Evolutionary conservation across 345 rosid genomes (phyloP).

Genomic region (Odontarrhena argentea): DNA sequence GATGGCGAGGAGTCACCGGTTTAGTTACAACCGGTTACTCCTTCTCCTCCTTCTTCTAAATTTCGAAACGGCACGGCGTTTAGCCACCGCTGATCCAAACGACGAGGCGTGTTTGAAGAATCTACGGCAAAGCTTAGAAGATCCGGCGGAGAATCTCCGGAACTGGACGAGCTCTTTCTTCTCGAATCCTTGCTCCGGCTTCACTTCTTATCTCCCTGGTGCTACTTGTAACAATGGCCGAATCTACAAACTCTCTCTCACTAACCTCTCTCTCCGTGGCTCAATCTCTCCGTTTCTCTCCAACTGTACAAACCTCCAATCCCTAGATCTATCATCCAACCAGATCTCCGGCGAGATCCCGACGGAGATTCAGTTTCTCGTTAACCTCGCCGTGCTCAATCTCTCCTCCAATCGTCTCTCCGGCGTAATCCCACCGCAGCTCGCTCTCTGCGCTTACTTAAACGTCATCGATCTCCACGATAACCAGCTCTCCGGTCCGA

Average conservation of each 20-base stretch:
- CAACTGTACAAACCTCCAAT: conserved; percentile 87
- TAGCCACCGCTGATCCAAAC: conserved; percentile 61
- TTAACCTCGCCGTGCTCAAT: conserved; percentile 87
- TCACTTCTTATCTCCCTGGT: conserved; percentile 78
- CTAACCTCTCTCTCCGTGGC: conserved; percentile 74
- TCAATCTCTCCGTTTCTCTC: conserved; percentile 75
- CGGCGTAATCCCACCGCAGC: conserved; percentile 76
- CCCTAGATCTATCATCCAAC: conserved; percentile 91
- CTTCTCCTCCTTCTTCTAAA: conserved; percentile 38
- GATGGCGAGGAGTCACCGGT: conserved; percentile 45
- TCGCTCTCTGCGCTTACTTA: conserved; percentile 77
- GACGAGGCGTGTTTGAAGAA: conserved; percentile 73
- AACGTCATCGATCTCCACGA: conserved; percentile 89
- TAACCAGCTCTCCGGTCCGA: conserved; percentile 69
- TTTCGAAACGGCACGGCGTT: conserved; percentile 38
- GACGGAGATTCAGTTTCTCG: conserved; percentile 62
- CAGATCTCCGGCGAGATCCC: conserved; percentile 76
- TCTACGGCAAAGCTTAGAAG: conserved; percentile 56
- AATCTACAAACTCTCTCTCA: conserved; percentile 87
- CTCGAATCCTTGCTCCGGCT: conserved; percentile 74
- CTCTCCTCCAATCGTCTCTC: conserved; percentile 81
- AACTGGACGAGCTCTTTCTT: conserved; percentile 76
- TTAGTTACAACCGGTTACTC: conserved; percentile 32
- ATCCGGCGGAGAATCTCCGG: conserved; percentile 64
- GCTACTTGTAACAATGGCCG: conserved; percentile 95